phyloP scores from a whole-genome alignment of 768 basidiomycete species.

The Leucocoprinus leucothites region DNA sequence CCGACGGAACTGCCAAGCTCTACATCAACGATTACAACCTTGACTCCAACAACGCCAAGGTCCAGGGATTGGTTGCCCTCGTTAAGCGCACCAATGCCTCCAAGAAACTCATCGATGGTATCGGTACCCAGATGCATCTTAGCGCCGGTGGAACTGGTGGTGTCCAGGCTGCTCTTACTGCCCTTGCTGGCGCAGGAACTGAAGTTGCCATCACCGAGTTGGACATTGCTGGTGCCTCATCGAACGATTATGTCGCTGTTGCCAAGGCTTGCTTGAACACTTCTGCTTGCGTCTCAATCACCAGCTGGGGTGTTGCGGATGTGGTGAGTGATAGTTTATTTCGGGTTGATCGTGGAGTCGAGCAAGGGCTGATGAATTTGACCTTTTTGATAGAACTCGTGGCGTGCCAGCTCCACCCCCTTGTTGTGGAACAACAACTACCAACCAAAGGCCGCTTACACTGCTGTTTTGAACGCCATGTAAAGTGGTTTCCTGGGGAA shows the following conservation, averaged over 20 bases:
- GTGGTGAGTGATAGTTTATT: slow-evolving; percentile 24
- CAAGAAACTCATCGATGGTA: slow-evolving; percentile 42
- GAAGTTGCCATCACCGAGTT: slow-evolving; percentile 52
- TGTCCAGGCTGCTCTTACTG: slow-evolving; percentile 38
- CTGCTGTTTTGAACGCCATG: slow-evolving; percentile 18
- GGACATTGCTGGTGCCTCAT: slow-evolving; percentile 34
- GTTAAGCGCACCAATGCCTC: slow-evolving; percentile 37
- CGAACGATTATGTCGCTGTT: slow-evolving; percentile 42
- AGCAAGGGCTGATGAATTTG: not conserved
- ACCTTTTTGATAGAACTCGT: slow-evolving; percentile 20
- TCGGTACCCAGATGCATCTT: slow-evolving; percentile 51
- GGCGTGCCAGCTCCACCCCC: slow-evolving; percentile 21
- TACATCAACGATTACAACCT: slow-evolving; percentile 49
- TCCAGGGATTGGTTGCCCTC: slow-evolving; percentile 36
- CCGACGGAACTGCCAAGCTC: slow-evolving; percentile 35
- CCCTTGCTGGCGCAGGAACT: slow-evolving; percentile 40
- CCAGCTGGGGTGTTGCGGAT: slow-evolving; percentile 49
- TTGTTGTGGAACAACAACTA: slow-evolving; percentile 27
- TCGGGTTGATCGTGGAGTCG: not conserved
- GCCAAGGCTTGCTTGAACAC: slow-evolving; percentile 44
- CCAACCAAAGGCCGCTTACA: slow-evolving; percentile 25
- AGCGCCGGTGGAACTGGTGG: slow-evolving; percentile 23
- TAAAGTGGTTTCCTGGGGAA: not conserved
- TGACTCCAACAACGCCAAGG: slow-evolving; percentile 48
- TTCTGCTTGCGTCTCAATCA: slow-evolving; percentile 42